Base-by-base conservation (phyloP, 768 basidiomycete species). In the Sporobolomyces pararoseus region DNA sequence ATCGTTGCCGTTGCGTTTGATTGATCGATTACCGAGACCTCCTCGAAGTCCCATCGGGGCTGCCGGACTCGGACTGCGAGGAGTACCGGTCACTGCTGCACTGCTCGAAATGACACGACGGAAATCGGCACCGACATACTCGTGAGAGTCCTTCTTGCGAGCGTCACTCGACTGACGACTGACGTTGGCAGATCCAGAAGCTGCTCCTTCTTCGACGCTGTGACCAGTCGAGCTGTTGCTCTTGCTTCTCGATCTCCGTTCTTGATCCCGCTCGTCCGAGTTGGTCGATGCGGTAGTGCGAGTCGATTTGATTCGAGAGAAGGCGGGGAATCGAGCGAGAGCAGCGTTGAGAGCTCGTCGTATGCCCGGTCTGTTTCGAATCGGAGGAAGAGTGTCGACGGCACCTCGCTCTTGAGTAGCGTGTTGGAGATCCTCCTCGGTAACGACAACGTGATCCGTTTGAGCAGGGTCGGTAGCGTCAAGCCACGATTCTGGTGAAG, bases 401-500 rank as follows among this genome's bases (percentile, higher is more conserved):
- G 60, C 54, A 16, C 66, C 67, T 25, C 76, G 73, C 50, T 75
- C 71, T 17, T 74, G 74, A 14, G 76, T 77, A 7, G 81, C 93
- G 35, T 85, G 86, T 23, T 84, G 83, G 4, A 90, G 86, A 71
- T 96, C 94, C 52, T 85, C 84, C n/a, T 85, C 84, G 0, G 89
- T 87, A 29, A 95, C 86, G 51, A 83, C 81, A 57, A 87, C 83
- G 44, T 82, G 81, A 37, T 82, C 80, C 52, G 80, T 81, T 65
- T 80, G 82, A 65, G 81, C 82, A 3, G 84, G 85, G 46, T 83
- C 82, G 9, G 87, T 88, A 51, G 84, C 83, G 23, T 81, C 79
- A 9, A 93, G 83, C 94, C 94, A 96, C 34, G 83, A 80, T 1
- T 84, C 80, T 0, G 87, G 85, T 65, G 89, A 83, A 7, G 83